phyloP scores from a whole-genome alignment of 345 rosid species.

The Punica granatum region DNA sequence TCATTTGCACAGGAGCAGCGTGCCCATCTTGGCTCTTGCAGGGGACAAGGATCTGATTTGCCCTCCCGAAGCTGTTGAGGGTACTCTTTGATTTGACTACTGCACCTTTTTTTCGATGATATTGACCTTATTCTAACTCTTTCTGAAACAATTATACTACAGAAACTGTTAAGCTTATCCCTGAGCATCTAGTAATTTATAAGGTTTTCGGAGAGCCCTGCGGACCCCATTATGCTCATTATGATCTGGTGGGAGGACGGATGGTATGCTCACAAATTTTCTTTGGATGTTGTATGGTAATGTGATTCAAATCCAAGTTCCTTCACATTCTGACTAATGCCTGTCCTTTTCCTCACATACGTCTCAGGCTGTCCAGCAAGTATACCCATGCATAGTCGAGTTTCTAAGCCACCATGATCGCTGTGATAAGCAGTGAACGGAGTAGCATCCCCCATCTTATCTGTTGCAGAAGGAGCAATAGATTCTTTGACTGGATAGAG shows the following conservation, averaged over 20 bases:
- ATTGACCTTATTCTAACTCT: background rate
- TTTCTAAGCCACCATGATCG: conserved; percentile 54
- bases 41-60: conserved; percentile 92
- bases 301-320: conserved; percentile 6
- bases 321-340: conserved; percentile 11
- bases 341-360: background rate
- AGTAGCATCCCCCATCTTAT: background rate
- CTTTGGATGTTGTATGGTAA: background rate
- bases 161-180: conserved; percentile 54
- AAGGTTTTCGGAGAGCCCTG: conserved; percentile 50
- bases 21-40: conserved; percentile 84
- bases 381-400: conserved; percentile 72
- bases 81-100: conserved; percentile 22
- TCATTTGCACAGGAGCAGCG: conserved; percentile 41
- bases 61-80: conserved; percentile 88
- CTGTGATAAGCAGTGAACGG: background rate
- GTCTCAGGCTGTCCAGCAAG: conserved; percentile 83
- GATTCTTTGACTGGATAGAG: background rate
- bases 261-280: conserved; percentile 32
- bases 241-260: conserved; percentile 70
- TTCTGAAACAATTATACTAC: conserved; percentile 9
- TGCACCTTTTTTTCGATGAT: background rate
- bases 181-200: conserved; percentile 46
- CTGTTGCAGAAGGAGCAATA: background rate
- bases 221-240: conserved; percentile 72